Conservation (phyloP, 345 rosid species). For the Trapa bicornis region DNA sequence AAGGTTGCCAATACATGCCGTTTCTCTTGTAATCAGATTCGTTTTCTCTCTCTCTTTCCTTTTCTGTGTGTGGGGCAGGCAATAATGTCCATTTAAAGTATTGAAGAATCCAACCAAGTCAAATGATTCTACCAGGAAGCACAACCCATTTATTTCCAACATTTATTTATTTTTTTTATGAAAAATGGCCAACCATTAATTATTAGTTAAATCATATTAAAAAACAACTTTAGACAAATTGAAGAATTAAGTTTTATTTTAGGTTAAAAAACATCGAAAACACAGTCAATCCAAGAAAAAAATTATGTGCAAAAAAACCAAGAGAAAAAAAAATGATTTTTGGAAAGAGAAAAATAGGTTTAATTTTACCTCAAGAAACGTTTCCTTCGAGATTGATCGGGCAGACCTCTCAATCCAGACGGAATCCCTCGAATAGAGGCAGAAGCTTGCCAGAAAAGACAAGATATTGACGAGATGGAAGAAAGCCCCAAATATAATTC, state of each 20-base stretch:
- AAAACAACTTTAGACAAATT: neutral
- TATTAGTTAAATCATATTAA: neutral
- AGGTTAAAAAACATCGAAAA: neutral
- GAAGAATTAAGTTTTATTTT: neutral
- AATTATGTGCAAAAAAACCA: neutral
- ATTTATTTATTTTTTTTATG: no score
- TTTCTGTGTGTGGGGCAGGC: neutral
- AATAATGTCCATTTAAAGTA: neutral
- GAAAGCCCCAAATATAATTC: conserved; percentile 2
- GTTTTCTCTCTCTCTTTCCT: neutral
- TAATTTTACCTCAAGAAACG: conserved; percentile 16
- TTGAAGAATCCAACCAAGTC: neutral
- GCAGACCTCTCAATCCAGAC: conserved; percentile 11
- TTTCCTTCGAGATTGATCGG: conserved; percentile 9
- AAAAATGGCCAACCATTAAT: neutral
- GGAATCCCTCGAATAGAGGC: conserved; percentile 4
- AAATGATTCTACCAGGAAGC: neutral
- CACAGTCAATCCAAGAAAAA: neutral
- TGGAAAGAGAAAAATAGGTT: neutral
- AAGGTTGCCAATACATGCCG: neutral
- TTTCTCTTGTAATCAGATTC: neutral
- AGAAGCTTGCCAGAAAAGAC: neutral
- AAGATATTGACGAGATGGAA: neutral
- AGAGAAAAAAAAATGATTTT: no score
- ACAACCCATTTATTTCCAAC: no score